Evolutionary conservation across 2,329 filamentous ascomycete species (phyloP), one percentile per base, ranked within the genome.

Genomic region (Dendrostoma leiphaemia): DNA sequence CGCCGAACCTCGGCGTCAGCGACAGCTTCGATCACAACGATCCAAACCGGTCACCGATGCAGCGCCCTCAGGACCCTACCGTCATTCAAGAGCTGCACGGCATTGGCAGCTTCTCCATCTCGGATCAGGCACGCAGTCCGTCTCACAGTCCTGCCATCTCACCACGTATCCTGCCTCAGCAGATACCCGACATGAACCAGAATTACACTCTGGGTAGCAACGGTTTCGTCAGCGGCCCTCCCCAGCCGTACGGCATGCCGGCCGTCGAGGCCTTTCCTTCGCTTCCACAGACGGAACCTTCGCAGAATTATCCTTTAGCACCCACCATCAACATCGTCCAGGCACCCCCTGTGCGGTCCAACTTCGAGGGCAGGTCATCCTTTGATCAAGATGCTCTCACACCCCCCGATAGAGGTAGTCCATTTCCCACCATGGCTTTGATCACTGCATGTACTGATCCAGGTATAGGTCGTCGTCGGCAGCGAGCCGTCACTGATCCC

Each of bases 321-420:
- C 92, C 92, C 0, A 90, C 92, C 48, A 97, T 97, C 71, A 96
- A 94, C 66, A 94, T 97, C 63, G 90, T 96, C 67, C 91, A 90
- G 69, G 92, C 91, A 15, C 92, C 86, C 8, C 83, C 88, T 49
- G 75, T 81, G 54, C 83, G 83, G 63, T 81, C 78, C 50, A 84
- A 78, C 62, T 88, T 89, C 66, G 88, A 87, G 59, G 81, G 80
- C 19, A 90, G 89, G 65, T 72, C 80, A 28, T 77, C 78, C n/a
- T 43, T 44, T 13, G 75, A 85, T 61, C 84, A 90, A 61, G 90
- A 95, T 68, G 91, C 91, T 4, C 74, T 97, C 58, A 94, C 88
- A 48, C 92, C 92, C 1, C 93, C 93, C 12, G 83, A 90, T 59
- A 73, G 83, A 79, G 81, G 83, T 85, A 77, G 64, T 71, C 28